These are phyloP conservation scores for Populus euphratica DNA, from an alignment of 345 rosid species.

Conservation along the genomic window DNA sequence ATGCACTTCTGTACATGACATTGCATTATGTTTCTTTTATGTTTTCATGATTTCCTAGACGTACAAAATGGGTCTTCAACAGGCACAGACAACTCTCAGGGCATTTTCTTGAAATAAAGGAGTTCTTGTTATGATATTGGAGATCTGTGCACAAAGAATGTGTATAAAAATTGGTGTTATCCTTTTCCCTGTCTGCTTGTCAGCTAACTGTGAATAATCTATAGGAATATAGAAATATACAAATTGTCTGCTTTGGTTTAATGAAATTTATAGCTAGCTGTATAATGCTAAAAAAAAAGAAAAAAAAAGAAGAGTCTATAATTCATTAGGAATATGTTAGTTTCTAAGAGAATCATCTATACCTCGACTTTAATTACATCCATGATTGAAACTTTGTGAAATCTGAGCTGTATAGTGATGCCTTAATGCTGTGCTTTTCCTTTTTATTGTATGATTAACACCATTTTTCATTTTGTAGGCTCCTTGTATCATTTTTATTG, in stretches of 20 bases:
- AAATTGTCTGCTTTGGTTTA: not conserved
- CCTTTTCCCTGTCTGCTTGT: not conserved
- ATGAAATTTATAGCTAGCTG: not conserved
- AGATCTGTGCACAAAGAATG: not conserved
- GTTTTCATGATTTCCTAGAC: too few relatives aligned
- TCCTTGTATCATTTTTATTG: constrained; percentile 95
- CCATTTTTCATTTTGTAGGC: constrained; percentile 47
- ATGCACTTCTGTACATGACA: not conserved
- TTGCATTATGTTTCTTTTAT: not conserved
- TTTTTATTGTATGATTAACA: constrained; percentile 1
- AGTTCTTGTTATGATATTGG: not conserved
- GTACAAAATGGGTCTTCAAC: too few relatives aligned
- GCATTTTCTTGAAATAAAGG: not conserved
- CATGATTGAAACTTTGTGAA: not conserved
- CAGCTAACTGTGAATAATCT: not conserved
- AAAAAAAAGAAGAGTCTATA: not conserved
- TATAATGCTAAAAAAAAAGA: not conserved
- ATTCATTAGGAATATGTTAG: not conserved
- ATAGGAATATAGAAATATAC: too few relatives aligned
- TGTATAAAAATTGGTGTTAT: not conserved
- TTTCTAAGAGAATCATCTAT: not conserved
- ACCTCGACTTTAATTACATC: not conserved
- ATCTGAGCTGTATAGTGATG: not conserved
- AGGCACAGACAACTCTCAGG: not conserved
- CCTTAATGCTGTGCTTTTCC: not conserved